Conservation (phyloP, 257 asterid species). For the Salvia miltiorrhiza region DNA sequence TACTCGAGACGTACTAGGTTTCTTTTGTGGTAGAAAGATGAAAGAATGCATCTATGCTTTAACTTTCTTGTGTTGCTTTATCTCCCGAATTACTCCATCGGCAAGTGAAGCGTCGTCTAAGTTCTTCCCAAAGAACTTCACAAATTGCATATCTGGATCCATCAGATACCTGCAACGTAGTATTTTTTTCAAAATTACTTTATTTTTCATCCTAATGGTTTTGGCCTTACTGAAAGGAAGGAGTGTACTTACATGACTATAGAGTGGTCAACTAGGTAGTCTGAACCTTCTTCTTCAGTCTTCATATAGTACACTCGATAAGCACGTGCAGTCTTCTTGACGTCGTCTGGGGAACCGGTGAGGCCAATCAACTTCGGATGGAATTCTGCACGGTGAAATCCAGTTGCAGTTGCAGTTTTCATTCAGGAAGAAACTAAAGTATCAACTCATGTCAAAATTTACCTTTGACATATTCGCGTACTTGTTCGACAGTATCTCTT, state of each 20-base stretch:
- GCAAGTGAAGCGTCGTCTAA: conserved; percentile 54
- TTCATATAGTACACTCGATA: conserved; percentile 96
- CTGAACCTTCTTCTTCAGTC: conserved; percentile 93
- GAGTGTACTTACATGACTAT: conserved; percentile 73
- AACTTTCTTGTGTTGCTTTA: conserved; percentile 59
- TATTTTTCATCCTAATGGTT: not conserved
- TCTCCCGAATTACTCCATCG: conserved; percentile 74
- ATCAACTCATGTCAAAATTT: conserved; percentile 5
- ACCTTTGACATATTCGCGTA: conserved; percentile 88
- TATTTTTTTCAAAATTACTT: not conserved
- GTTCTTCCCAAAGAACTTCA: conserved; percentile 85
- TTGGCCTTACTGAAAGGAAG: not conserved
- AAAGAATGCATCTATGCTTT: conserved; percentile 29
- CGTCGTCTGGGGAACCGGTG: conserved; percentile 71
- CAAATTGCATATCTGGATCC: conserved; percentile 89
- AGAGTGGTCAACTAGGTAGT: conserved; percentile 95
- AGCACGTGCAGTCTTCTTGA: conserved; percentile 84
- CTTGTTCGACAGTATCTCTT: conserved; percentile 90
- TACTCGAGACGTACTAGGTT: not conserved
- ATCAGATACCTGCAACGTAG: conserved; percentile 66
- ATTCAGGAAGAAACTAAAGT: not conserved
- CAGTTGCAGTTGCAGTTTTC: not conserved
- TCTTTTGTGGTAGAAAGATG: conserved; percentile 1
- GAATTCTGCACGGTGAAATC: conserved; percentile 50
- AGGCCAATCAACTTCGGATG: conserved; percentile 88